Conservation (phyloP, 495 filamentous ascomycete species). For the Antarctomyces pellizariae region DNA sequence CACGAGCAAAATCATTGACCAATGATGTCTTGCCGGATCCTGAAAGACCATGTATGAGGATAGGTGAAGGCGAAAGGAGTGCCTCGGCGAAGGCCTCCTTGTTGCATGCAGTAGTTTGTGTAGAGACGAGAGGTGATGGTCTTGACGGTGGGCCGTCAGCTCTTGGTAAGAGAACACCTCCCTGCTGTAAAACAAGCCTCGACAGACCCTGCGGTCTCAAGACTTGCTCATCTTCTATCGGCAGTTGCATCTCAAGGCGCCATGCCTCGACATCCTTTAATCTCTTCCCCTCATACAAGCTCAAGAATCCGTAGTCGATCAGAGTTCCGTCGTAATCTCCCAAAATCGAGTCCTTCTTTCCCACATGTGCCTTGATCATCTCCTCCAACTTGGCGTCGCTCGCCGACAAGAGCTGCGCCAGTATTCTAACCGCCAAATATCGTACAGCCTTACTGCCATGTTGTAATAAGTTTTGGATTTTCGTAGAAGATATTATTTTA, state of each 20-base stretch:
- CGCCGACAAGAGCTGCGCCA: constrained; percentile 56
- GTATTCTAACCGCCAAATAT: constrained; percentile 60
- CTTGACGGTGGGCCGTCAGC: constrained; percentile 24
- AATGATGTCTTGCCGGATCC: constrained; percentile 80
- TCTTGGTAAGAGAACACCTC: constrained; percentile 42
- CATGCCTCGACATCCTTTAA: constrained; percentile 17
- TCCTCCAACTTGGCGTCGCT: constrained; percentile 54
- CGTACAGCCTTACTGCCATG: constrained; percentile 36
- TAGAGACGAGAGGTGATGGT: constrained; percentile 38
- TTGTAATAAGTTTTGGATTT: constrained; percentile 40
- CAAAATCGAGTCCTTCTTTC: constrained; percentile 27
- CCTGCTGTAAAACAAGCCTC: constrained; percentile 21
- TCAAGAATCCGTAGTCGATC: constrained; percentile 70
- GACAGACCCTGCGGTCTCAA: constrained; percentile 8
- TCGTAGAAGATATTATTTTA: constrained; percentile 33
- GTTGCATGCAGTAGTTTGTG: constrained; percentile 45
- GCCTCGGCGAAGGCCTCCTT: constrained; percentile 38
- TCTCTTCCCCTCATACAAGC: constrained; percentile 50
- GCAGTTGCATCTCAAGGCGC: constrained; percentile 17
- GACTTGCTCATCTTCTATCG: constrained; percentile 6
- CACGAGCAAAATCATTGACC: constrained; percentile 58
- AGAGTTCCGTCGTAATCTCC: constrained; percentile 51
- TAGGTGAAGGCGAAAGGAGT: constrained; percentile 37
- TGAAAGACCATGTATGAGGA: constrained; percentile 61
- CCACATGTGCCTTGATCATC: constrained; percentile 40